Base-by-base conservation (phyloP, 2,329 filamentous ascomycete genomes). In the Dothiorella sarmentorum region DNA sequence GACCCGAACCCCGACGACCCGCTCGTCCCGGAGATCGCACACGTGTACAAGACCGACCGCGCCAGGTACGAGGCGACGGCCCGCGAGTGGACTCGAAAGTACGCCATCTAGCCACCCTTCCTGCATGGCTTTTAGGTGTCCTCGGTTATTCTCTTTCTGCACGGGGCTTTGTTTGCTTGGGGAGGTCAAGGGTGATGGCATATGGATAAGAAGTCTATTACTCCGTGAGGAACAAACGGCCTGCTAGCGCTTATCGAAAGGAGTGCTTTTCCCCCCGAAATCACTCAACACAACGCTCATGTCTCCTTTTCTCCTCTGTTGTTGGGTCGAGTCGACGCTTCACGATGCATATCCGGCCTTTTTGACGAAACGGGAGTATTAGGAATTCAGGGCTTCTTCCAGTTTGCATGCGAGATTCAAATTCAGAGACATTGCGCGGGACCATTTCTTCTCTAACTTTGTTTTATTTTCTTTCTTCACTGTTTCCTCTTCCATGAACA, bases 1-100 rank as follows among this genome's bases (percentile, higher is more conserved):
- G 94, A 99, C 80, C 94, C 94, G 68, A 99, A 99, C 84, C 94
- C 94, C 65, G 94, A 99, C 76, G 94, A 99, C 78, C 94, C 94
- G 72, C 87, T 99, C 67, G 94, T 99, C 62, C 94, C 94, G 64
- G 94, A 99, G 82, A 99, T 99, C 71, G 94, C 94, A 70, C 94
- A 99, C 74, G 91, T 97, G 74, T 99, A 99, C 89, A 99, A 99
- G 87, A 97, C 93, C 65, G 94, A 99, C 78, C 89, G 91, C 69
- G 86, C 90, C 69, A 85, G 91, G 76, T 99, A 99, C 78, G 94
- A 99, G 81, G 90, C 91, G 66, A 97, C 92, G 60, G 94, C 94
- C 62, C 84, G 93, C 69, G 94, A 99, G 81, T 99, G 94, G 94
- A 99, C 94, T 70, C 86, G 93, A 77, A 99, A 99, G 84, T 97